A percentile compares a stretch with the other conserved stretches of the same genome.
These are phyloP conservation scores for Gillenia trifoliata DNA, from an alignment of 306 rosid species.

Conservation along the genomic window DNA sequence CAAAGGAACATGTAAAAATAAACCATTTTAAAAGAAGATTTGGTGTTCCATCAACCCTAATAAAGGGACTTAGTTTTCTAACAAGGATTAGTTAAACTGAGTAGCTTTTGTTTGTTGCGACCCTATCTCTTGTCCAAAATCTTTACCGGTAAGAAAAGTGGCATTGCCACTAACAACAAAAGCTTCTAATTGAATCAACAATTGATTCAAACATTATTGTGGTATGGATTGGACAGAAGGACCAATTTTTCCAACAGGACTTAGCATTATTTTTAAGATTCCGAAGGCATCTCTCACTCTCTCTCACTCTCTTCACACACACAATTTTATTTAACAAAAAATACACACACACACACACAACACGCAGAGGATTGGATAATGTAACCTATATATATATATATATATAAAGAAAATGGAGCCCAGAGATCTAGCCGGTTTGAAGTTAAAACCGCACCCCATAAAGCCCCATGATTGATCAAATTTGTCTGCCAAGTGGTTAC, in stretches of 20 bases:
- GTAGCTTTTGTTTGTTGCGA: not conserved
- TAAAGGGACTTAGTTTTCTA: not conserved
- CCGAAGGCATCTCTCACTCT: not conserved
- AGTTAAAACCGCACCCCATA: slow-evolving; percentile 4
- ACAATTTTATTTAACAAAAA: no score
- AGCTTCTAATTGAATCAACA: slow-evolving; percentile 2
- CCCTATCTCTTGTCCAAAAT: slow-evolving; percentile 14
- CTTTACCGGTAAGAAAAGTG: slow-evolving; percentile 1
- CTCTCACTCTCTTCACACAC: not conserved
- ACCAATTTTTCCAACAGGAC: not conserved
- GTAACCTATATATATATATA: not conserved
- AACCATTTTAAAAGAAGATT: not conserved
- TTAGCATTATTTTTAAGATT: not conserved
- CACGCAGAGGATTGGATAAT: not conserved
- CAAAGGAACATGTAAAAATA: not conserved
- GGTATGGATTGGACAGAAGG: not conserved
- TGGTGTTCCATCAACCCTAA: not conserved
- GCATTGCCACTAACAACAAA: not conserved
- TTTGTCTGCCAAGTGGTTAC: slow-evolving; percentile 11
- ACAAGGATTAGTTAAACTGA: not conserved
- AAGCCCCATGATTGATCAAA: slow-evolving; percentile 12
- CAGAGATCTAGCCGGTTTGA: slow-evolving; percentile 14
- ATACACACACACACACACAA: not conserved
- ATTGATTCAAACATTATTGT: slow-evolving; percentile 2
- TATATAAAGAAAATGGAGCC: slow-evolving; percentile 19